A percentile compares a stretch with the other conserved stretches of the same genome.
Conservation (phyloP, 164 flowering plant species). For the Umbilicus rupestris region DNA sequence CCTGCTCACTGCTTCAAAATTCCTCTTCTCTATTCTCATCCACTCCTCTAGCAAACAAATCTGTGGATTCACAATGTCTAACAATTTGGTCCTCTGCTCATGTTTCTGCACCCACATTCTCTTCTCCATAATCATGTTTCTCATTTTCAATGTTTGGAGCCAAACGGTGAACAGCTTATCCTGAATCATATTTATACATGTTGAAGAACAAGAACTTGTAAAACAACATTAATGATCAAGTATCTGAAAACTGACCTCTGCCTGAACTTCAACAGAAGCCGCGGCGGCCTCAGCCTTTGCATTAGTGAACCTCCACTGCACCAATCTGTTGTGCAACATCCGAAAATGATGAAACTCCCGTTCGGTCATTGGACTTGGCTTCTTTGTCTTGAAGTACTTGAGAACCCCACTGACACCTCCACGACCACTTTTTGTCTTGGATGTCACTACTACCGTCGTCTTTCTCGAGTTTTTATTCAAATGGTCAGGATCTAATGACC, state of each 20-base stretch:
- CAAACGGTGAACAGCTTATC: constrained; percentile 17
- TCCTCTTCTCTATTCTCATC: constrained; percentile 2
- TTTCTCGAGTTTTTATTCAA: background rate
- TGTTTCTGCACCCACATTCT: background rate
- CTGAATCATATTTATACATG: no score
- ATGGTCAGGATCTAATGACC: constrained; percentile 12
- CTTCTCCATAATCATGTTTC: constrained; percentile 7
- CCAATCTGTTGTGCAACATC: constrained; percentile 35
- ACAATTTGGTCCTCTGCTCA: background rate
- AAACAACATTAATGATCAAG: no score
- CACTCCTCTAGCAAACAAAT: constrained; percentile 1
- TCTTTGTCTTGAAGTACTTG: constrained; percentile 48
- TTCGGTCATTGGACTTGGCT: constrained; percentile 22
- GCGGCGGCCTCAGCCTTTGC: constrained; percentile 43
- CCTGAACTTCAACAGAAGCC: constrained; percentile 19
- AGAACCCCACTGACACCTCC: constrained; percentile 35
- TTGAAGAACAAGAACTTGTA: no score
- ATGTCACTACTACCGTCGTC: background rate
- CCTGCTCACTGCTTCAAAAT: constrained; percentile 8
- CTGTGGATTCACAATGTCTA: constrained; percentile 4
- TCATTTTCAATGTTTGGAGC: constrained; percentile 11
- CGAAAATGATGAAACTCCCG: constrained; percentile 38
- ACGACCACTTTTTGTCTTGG: background rate
- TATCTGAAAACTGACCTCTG: constrained; percentile 33
- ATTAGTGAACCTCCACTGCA: constrained; percentile 73